These are phyloP conservation scores for Gomphus sp. DNA, from an alignment of 1,284 basidiomycete genomes.

Conservation along the genomic window DNA sequence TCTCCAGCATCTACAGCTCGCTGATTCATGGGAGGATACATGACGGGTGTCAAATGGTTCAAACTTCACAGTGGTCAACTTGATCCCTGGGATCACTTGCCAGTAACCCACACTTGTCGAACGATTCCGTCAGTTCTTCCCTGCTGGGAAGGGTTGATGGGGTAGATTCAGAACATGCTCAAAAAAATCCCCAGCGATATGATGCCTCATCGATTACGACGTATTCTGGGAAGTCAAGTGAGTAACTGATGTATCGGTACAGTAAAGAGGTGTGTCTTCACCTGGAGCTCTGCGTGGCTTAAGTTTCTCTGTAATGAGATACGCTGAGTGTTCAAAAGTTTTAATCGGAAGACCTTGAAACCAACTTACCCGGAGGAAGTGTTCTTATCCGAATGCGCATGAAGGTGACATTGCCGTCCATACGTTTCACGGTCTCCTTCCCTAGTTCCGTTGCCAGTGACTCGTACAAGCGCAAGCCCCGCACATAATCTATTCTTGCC, in stretches of 20 bases:
- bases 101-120: not conserved
- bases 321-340: not conserved
- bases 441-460: conserved; percentile 7
- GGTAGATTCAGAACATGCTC: not conserved
- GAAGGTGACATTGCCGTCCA: conserved; percentile 11
- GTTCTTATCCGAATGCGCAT: conserved; percentile 10
- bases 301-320: not conserved
- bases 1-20: conserved; percentile 2
- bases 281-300: conserved; percentile 1
- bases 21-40: conserved; percentile 2
- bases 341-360: not conserved
- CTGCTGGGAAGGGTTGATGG: not conserved
- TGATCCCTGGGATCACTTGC: not conserved
- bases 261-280: not conserved
- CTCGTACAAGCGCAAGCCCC: conserved; percentile 9
- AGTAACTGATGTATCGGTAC: not conserved
- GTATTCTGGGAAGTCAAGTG: not conserved
- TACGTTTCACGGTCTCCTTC: conserved; percentile 8
- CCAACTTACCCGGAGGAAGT: conserved; percentile 7
- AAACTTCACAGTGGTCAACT: not conserved
- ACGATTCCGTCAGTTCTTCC: not conserved
- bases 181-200: not conserved
- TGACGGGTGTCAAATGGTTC: not conserved
- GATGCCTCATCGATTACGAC: conserved; percentile 2
- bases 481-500: conserved; percentile 10